Conservation (phyloP, 2,329 filamentous ascomycete genomes). For the Colletotrichum noveboracense region DNA sequence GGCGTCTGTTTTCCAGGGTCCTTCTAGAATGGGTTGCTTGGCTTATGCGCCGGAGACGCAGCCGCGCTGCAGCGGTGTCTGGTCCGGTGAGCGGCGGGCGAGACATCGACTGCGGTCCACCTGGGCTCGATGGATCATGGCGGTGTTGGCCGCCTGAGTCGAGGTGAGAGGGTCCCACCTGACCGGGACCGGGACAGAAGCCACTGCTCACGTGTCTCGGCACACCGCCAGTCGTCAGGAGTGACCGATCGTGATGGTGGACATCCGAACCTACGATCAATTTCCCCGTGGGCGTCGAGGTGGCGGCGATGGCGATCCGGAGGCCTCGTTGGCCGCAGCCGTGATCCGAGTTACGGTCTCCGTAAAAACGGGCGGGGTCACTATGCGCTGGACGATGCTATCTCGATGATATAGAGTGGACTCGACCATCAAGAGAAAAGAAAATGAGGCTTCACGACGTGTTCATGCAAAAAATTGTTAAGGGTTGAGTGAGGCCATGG, state of each 20-base stretch:
- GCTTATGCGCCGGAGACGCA: constrained; percentile 3
- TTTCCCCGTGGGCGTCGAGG: not conserved
- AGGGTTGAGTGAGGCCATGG: not conserved
- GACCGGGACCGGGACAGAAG: constrained; percentile 15
- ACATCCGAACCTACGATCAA: not conserved
- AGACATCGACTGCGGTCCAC: not conserved
- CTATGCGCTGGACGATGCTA: not conserved
- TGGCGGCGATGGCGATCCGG: not conserved
- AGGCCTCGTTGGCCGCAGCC: not conserved
- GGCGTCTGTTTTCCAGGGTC: not conserved
- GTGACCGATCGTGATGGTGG: constrained; percentile 1
- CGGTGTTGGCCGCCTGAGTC: not conserved
- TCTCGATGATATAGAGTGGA: not conserved
- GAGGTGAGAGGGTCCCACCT: not conserved
- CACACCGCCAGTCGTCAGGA: constrained; percentile 18
- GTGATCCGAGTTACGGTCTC: not conserved
- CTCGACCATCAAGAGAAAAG: not conserved
- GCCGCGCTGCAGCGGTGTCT: not conserved
- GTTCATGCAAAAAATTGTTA: not conserved
- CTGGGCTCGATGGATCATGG: not conserved
- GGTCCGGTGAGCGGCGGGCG: not conserved
- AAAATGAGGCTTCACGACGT: constrained; percentile 13
- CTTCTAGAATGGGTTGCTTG: not conserved
- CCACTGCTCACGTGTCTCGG: constrained; percentile 13
- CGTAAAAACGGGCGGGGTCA: not conserved